These are phyloP conservation scores for Coprinopsis strossmayeri DNA, from an alignment of 768 basidiomycete genomes.

Conservation along the genomic window DNA sequence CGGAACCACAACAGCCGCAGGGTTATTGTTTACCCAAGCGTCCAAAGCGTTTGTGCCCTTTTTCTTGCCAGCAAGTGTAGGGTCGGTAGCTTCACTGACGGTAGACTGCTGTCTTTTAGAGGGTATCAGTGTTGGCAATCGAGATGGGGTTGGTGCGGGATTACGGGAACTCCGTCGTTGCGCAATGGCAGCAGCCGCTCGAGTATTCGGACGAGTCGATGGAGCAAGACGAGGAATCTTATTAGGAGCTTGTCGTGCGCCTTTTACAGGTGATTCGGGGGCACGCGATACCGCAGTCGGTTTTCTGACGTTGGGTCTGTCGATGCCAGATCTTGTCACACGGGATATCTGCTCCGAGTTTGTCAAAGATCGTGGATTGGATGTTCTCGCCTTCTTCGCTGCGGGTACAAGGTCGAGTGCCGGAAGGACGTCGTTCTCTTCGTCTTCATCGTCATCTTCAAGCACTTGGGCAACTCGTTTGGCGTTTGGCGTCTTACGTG, in stretches of 20 bases:
- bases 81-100: constrained; percentile 45
- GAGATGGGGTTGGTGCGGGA: constrained; percentile 62
- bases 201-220: constrained; percentile 25
- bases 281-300: constrained; percentile 22
- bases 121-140: constrained; percentile 64
- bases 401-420: constrained; percentile 48
- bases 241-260: constrained; percentile 48
- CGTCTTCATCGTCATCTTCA: constrained; percentile 57
- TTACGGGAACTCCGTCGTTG: constrained; percentile 19
- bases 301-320: constrained; percentile 46
- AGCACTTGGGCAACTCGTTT: constrained; percentile 67
- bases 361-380: constrained; percentile 41
- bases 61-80: constrained; percentile 27
- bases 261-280: constrained; percentile 36
- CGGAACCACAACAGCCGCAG: constrained; percentile 62
- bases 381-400: constrained; percentile 29
- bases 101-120: constrained; percentile 47
- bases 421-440: constrained; percentile 57
- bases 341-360: constrained; percentile 68
- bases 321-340: constrained; percentile 66
- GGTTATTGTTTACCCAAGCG: constrained; percentile 76
- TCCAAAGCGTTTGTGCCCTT: constrained; percentile 29
- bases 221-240: constrained; percentile 61
- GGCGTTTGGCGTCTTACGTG: constrained; percentile 78
- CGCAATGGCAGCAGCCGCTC: constrained; percentile 33